Evolutionary conservation across 495 filamentous ascomycete genomes (phyloP), one percentile per base, ranked within the genome.

Genomic region (Chaetomium cochliodes): DNA sequence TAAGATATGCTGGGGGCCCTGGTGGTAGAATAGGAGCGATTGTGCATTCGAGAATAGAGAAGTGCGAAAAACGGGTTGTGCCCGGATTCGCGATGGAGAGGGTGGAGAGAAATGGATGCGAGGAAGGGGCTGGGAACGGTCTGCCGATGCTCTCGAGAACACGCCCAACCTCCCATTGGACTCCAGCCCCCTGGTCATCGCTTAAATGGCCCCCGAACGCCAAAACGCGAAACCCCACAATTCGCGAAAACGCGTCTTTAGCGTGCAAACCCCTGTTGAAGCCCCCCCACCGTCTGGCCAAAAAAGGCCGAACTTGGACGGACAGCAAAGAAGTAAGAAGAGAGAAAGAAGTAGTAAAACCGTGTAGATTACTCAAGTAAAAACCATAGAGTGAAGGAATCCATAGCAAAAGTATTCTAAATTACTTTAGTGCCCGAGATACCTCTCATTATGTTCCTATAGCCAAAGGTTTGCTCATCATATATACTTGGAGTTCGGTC

Each of bases 221-320:
- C 33, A 66, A 65, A 67, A 66, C 67, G 65, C 62, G 65, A 70
- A 68, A 65, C 59, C 62, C 65, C 70, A 67, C 63, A 69, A 41
- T 23, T 15, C 22, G 28, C 25, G 13, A 25, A 30, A 54, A 58
- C 60, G 57, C 62, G 61, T 58, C 61, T 20, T n/a, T 39, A 28
- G 39, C 47, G 20, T 22, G 55, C 37, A 44, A 26, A 67, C 58
- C 51, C 46, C 22, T 56, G 51, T 46, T 26, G 8, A 62, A 22
- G 1, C 33, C 52, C 62, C 57, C 33, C n/a, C n/a, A n/a, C n/a
- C n/a, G n/a, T n/a, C n/a, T n/a, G n/a, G n/a, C n/a, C n/a, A n/a
- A n/a, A n/a, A n/a, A n/a, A n/a, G n/a, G n/a, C n/a, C n/a, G n/a
- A n/a, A n/a, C n/a, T n/a, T n/a, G n/a, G n/a, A n/a, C n/a, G n/a